phyloP scores from a whole-genome alignment of 1,139 yeast genomes.

The Kurtzmaniella quercitrusa region DNA sequence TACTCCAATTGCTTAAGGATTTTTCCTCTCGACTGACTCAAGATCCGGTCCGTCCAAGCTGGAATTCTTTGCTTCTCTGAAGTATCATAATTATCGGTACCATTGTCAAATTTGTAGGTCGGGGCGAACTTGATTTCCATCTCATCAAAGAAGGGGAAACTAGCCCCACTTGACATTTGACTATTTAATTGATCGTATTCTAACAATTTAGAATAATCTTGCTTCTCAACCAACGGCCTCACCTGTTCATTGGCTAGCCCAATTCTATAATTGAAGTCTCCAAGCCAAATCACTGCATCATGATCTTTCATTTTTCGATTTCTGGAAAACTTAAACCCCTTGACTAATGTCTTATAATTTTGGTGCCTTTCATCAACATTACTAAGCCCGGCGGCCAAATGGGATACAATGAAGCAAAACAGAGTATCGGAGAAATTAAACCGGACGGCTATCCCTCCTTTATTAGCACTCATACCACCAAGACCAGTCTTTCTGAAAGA shows the following conservation, averaged over 20 bases:
- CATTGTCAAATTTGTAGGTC: slow-evolving; percentile 89
- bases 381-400: slow-evolving; percentile 83
- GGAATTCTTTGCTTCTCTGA: slow-evolving; percentile 93
- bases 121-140: slow-evolving; percentile 75
- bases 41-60: slow-evolving; percentile 91
- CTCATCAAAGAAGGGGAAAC: slow-evolving; percentile 69
- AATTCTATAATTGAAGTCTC: slow-evolving; percentile 88
- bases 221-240: slow-evolving; percentile 46
- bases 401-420: slow-evolving; percentile 80
- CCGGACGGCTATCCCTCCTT: slow-evolving; percentile 89
- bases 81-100: slow-evolving; percentile 70
- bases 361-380: slow-evolving; percentile 78
- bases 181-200: slow-evolving; percentile 71
- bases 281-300: slow-evolving; percentile 86
- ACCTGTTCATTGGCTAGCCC: slow-evolving; percentile 66
- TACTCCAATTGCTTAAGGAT: slow-evolving; percentile 62
- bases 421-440: slow-evolving; percentile 71
- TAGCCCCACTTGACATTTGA: slow-evolving; percentile 68
- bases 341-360: slow-evolving; percentile 69
- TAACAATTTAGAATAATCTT: slow-evolving; percentile 52
- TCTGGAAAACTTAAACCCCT: slow-evolving; percentile 49
- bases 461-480: slow-evolving; percentile 93
- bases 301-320: slow-evolving; percentile 60
- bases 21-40: slow-evolving; percentile 45
- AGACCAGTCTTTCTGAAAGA: slow-evolving; percentile 87